Evolutionary conservation across 2,329 filamentous ascomycete genomes (phyloP).

Genomic region (Leptographium radiaticola): DNA sequence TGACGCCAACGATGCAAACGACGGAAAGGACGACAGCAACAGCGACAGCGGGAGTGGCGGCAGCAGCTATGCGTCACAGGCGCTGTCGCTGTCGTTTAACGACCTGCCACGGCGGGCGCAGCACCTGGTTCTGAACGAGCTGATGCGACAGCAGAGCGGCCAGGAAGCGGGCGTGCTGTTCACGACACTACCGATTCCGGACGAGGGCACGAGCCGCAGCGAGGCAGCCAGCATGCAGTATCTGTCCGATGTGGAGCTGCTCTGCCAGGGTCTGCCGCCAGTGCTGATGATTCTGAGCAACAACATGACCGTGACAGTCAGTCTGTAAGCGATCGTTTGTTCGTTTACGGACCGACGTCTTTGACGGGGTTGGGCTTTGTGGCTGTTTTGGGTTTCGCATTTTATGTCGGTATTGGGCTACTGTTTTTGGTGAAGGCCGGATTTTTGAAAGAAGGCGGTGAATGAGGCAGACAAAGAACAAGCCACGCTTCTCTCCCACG

Average conservation of each 20-base stretch:
- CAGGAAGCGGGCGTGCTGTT: slow-evolving; percentile 54
- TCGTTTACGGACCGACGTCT: neutral
- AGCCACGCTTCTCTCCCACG: no score
- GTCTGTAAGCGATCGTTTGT: slow-evolving; percentile 31
- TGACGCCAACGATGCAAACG: neutral
- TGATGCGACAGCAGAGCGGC: slow-evolving; percentile 56
- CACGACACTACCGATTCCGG: slow-evolving; percentile 70
- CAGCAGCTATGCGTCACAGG: slow-evolving; percentile 9
- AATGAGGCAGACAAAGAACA: no score
- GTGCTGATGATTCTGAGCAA: slow-evolving; percentile 73
- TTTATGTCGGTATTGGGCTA: no score
- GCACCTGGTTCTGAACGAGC: slow-evolving; percentile 74
- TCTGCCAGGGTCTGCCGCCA: slow-evolving; percentile 66
- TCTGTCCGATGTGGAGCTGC: slow-evolving; percentile 62
- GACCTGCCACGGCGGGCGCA: slow-evolving; percentile 75
- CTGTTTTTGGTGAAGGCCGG: no score
- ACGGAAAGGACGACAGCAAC: neutral
- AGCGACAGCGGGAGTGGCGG: slow-evolving; percentile 2
- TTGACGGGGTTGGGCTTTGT: neutral
- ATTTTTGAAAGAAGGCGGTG: no score
- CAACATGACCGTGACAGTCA: slow-evolving; percentile 79
- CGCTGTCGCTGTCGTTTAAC: slow-evolving; percentile 65
- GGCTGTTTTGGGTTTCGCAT: no score
- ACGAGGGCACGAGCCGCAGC: slow-evolving; percentile 60
- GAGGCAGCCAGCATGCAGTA: slow-evolving; percentile 61